These are phyloP conservation scores for Mycena belliarum DNA, from an alignment of 768 basidiomycete genomes.

Conservation along the genomic window DNA sequence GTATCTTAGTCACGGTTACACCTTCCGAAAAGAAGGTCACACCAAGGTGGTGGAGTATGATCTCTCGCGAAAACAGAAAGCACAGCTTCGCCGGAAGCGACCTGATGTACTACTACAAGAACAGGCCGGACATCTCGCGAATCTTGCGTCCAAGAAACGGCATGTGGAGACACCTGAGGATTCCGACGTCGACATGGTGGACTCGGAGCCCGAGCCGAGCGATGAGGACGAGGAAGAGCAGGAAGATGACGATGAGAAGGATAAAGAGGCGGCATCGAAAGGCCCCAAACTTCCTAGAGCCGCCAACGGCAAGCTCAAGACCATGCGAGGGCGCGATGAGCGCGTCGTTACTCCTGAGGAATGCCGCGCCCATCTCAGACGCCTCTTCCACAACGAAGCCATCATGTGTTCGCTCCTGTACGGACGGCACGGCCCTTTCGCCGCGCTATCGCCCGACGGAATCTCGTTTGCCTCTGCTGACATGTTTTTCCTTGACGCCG, in stretches of 20 bases:
- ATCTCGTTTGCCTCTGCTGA: slow-evolving; percentile 80
- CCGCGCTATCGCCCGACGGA: slow-evolving; percentile 57
- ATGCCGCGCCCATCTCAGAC: slow-evolving; percentile 89
- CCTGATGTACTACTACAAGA: slow-evolving; percentile 73
- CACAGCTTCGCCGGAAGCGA: slow-evolving; percentile 56
- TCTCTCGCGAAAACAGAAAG: slow-evolving; percentile 77
- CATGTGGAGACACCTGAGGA: slow-evolving; percentile 38
- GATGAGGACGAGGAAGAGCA: slow-evolving; percentile 37
- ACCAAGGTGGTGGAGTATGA: slow-evolving; percentile 96
- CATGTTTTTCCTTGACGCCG: slow-evolving; percentile 95
- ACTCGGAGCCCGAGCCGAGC: slow-evolving; percentile 28
- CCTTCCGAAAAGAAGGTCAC: slow-evolving; percentile 91
- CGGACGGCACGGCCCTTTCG: slow-evolving; percentile 88
- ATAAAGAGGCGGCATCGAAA: slow-evolving; percentile 45
- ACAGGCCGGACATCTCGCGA: slow-evolving; percentile 35
- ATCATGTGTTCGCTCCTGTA: slow-evolving; percentile 86
- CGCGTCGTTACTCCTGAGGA: slow-evolving; percentile 90
- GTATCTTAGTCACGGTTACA: slow-evolving; percentile 73
- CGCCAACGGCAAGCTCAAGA: slow-evolving; percentile 77
- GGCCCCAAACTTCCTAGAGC: slow-evolving; percentile 57
- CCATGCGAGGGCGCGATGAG: slow-evolving; percentile 79
- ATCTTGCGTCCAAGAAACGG: slow-evolving; percentile 24
- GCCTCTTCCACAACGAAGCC: slow-evolving; percentile 81
- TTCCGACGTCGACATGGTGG: slow-evolving; percentile 52
- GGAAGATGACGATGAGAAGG: slow-evolving; percentile 32